Percentiles rank a stretch among this genome's conserved stretches.
Evolutionary conservation across 352 stramenopile species (phyloP).

Genomic region (Phytophthora tubulina): DNA sequence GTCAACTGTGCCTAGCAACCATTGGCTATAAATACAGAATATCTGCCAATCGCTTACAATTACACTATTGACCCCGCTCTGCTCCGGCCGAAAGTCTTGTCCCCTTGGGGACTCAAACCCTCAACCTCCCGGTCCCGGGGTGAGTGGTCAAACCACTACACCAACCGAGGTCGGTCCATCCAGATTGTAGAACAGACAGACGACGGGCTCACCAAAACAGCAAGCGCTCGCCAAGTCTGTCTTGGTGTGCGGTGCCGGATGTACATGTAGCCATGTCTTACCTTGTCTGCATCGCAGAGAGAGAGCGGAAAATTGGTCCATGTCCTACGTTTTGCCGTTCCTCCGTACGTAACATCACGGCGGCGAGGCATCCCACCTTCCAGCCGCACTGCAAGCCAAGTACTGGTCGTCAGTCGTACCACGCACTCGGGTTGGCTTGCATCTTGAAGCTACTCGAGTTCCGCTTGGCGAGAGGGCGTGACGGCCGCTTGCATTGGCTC

Average conservation of each 20-base stretch:
- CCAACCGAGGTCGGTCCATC: neutral
- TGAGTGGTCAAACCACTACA: too few species aligned
- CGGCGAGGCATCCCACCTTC: neutral
- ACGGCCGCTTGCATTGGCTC: conserved; percentile 30
- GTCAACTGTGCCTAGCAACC: too few species aligned
- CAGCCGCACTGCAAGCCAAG: conserved; percentile 3
- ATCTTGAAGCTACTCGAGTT: conserved; percentile 8
- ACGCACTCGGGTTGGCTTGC: conserved; percentile 8
- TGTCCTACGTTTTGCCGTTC: conserved; percentile 3
- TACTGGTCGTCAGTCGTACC: conserved; percentile 12
- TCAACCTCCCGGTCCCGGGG: too few species aligned
- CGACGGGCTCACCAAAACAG: neutral
- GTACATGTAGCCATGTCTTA: too few species aligned
- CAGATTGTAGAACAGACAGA: neutral
- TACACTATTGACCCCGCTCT: too few species aligned
- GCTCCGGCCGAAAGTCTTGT: too few species aligned
- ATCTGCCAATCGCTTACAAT: too few species aligned
- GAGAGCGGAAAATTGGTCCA: neutral
- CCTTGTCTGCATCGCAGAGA: conserved; percentile 1
- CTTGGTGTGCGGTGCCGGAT: too few species aligned
- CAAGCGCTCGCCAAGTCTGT: neutral
- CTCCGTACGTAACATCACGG: neutral
- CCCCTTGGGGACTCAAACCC: too few species aligned
- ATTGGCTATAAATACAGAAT: too few species aligned
- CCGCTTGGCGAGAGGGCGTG: conserved; percentile 5